Percentiles rank a stretch among this genome's conserved stretches.
Conservation (phyloP, 108 stramenopile genomes). For the Nannochloropsis granulata region DNA sequence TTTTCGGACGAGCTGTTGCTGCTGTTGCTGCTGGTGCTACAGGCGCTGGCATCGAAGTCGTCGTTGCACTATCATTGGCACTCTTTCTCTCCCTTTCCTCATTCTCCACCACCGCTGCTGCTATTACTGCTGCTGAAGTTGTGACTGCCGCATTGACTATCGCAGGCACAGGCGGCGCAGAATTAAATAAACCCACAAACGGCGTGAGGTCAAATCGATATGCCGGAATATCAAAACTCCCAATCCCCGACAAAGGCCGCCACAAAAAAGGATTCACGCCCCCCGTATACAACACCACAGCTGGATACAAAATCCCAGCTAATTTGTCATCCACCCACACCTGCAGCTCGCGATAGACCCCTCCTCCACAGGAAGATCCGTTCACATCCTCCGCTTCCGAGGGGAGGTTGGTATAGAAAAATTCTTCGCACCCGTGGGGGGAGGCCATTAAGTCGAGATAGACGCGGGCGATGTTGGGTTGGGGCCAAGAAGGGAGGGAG, state of each 20-base stretch:
- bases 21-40: not conserved
- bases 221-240: not conserved
- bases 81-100: not conserved
- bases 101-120: not conserved
- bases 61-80: not conserved
- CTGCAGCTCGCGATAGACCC: not conserved
- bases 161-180: not conserved
- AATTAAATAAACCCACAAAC: not conserved
- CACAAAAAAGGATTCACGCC: not conserved
- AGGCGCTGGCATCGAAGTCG: not conserved
- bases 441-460: not conserved
- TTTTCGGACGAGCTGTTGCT: not conserved
- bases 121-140: not conserved
- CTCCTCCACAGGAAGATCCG: not conserved
- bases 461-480: not conserved
- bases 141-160: not conserved
- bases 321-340: not conserved
- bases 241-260: not conserved
- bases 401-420: not conserved
- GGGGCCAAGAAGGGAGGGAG: not conserved
- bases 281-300: not conserved
- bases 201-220: not conserved
- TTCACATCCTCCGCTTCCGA: not conserved
- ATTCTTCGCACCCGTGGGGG: not conserved
- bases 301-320: not conserved